Conservation (phyloP, 2,329 filamentous ascomycete genomes). For the Monilinia aucupariae region DNA sequence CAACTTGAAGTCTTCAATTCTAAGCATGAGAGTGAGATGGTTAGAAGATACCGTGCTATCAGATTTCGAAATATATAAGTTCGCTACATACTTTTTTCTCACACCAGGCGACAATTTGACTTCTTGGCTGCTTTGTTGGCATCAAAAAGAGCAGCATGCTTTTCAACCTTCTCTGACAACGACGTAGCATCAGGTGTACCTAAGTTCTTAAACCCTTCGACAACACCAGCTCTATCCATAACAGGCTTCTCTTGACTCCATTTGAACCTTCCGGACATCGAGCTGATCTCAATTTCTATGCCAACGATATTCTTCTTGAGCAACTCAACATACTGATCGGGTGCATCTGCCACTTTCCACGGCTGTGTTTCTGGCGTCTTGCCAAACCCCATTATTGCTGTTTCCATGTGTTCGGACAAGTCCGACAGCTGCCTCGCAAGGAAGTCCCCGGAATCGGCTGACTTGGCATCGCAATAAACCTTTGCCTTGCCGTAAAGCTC, state of each 20-base stretch:
- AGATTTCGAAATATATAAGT: not conserved
- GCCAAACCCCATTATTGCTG: constrained; percentile 51
- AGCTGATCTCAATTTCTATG: constrained; percentile 51
- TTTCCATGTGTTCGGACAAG: constrained; percentile 48
- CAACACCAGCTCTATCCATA: constrained; percentile 51
- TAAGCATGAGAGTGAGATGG: not conserved
- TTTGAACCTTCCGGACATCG: constrained; percentile 58
- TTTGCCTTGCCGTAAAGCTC: constrained; percentile 56
- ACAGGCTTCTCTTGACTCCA: constrained; percentile 57
- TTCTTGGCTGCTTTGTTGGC: constrained; percentile 8
- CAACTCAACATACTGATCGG: constrained; percentile 49
- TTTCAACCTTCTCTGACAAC: constrained; percentile 1
- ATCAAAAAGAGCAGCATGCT: constrained; percentile 6
- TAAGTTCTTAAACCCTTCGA: constrained; percentile 48
- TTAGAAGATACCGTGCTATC: not conserved
- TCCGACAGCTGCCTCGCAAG: constrained; percentile 49
- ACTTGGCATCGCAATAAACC: constrained; percentile 47
- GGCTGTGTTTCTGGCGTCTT: constrained; percentile 35
- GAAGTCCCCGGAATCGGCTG: constrained; percentile 43
- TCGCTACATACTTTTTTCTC: not conserved
- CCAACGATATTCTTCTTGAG: constrained; percentile 56
- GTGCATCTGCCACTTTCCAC: constrained; percentile 56
- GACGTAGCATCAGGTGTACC: constrained; percentile 15
- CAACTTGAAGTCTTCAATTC: not conserved
- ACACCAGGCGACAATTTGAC: not conserved